These are phyloP conservation scores for Croton setiger DNA, from an alignment of 441 rosid genomes.

Conservation along the genomic window DNA sequence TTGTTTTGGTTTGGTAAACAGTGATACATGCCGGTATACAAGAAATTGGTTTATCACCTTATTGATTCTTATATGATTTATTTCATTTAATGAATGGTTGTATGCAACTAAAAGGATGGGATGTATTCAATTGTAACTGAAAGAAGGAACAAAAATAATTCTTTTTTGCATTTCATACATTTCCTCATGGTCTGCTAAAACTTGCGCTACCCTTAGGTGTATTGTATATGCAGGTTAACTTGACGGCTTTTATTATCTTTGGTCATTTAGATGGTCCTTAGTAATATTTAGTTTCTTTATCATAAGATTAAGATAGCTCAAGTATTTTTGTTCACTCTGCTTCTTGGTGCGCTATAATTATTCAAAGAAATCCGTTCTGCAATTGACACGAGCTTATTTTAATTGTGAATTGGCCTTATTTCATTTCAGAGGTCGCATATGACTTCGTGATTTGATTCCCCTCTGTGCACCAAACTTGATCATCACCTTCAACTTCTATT, in stretches of 20 bases:
- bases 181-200: background rate
- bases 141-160: no score
- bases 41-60: background rate
- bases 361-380: background rate
- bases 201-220: background rate
- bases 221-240: background rate
- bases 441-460: background rate
- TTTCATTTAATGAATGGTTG: background rate
- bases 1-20: no score
- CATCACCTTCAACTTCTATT: background rate
- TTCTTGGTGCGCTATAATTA: background rate
- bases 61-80: background rate
- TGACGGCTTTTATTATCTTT: background rate
- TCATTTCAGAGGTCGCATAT: background rate
- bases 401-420: background rate
- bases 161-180: background rate
- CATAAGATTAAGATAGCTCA: background rate
- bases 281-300: background rate
- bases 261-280: background rate
- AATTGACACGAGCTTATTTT: background rate
- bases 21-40: background rate
- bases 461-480: background rate
- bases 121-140: no score
- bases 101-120: background rate
- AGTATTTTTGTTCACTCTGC: background rate